Evolutionary conservation across 345 rosid species (phyloP).

Genomic region (Cardiospermum halicacabum): DNA sequence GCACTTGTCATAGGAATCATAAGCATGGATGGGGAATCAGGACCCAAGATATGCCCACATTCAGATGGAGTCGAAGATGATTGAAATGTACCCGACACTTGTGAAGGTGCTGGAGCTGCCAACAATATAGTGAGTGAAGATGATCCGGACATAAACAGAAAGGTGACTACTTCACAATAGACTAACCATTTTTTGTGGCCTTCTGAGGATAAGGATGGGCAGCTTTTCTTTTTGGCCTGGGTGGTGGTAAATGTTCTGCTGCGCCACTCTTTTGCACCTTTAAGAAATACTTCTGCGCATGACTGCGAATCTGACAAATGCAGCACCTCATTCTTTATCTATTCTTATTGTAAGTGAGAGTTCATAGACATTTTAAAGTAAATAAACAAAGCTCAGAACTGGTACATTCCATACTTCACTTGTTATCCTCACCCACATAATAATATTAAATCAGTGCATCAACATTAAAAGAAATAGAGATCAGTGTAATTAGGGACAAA

Average conservation of each 20-base stretch:
- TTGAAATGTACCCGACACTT: conserved; percentile 39
- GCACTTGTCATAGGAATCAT: conserved; percentile 41
- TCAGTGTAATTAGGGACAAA: background rate
- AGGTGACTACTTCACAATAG: conserved; percentile 1
- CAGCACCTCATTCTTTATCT: background rate
- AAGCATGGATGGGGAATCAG: conserved; percentile 55
- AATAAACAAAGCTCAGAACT: conserved; percentile 2
- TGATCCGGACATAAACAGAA: background rate
- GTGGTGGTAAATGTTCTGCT: conserved; percentile 85
- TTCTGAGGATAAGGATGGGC: conserved; percentile 96
- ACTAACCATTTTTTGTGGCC: conserved; percentile 60
- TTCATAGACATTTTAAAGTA: background rate
- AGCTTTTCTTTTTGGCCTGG: conserved; percentile 88
- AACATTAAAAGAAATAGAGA: conserved; percentile 1
- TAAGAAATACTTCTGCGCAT: conserved; percentile 87
- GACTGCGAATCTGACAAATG: conserved; percentile 68
- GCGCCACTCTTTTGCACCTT: conserved; percentile 88
- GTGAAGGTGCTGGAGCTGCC: conserved; percentile 42
- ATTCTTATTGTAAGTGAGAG: background rate
- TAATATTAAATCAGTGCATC: conserved; percentile 14
- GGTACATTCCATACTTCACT: background rate
- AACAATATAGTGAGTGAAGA: conserved; percentile 10
- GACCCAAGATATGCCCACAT: conserved; percentile 39
- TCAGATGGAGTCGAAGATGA: conserved; percentile 44
- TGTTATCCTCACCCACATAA: background rate